Evolutionary conservation across 139 green algal species (phyloP).

Genomic region (Tetradesmus obliquus): DNA sequence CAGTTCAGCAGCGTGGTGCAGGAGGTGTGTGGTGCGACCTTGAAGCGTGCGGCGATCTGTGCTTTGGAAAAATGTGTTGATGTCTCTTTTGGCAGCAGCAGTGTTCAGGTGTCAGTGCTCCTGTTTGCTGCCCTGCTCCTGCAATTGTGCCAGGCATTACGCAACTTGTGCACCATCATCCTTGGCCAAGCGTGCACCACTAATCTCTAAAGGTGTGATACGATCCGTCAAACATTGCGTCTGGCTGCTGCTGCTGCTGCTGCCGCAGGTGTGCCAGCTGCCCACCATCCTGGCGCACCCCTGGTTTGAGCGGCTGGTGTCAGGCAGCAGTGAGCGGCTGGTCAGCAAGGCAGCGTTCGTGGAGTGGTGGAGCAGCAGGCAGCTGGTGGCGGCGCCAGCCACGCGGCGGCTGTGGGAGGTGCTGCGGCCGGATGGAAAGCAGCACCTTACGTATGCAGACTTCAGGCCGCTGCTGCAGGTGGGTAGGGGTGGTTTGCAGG

Average conservation of each 20-base stretch:
- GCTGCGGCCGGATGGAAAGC: slow-evolving; percentile 57
- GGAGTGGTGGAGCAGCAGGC: slow-evolving; percentile 57
- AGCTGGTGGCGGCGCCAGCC: slow-evolving; percentile 48
- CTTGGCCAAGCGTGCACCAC: no score
- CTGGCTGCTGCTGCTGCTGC: no score
- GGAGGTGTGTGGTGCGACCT: slow-evolving; percentile 48
- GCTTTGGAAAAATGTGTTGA: not conserved
- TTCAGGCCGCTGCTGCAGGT: slow-evolving; percentile 85
- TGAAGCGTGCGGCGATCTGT: not conserved
- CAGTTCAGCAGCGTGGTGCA: slow-evolving; percentile 73
- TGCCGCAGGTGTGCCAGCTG: slow-evolving; percentile 85
- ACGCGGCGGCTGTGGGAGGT: slow-evolving; percentile 62
- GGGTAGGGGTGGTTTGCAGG: not conserved
- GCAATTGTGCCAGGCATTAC: no score
- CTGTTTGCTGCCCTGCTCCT: not conserved
- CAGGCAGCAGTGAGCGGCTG: not conserved
- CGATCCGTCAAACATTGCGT: no score
- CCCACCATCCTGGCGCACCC: slow-evolving; percentile 85
- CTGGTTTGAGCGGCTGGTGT: slow-evolving; percentile 79
- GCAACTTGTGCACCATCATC: no score
- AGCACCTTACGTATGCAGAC: slow-evolving; percentile 78
- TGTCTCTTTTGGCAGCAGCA: not conserved
- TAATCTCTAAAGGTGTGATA: no score
- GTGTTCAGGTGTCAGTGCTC: not conserved
- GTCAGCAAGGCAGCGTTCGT: slow-evolving; percentile 56